Evolutionary conservation across 2,329 filamentous ascomycete genomes (phyloP).

Genomic region (Fusarium sublunatum): DNA sequence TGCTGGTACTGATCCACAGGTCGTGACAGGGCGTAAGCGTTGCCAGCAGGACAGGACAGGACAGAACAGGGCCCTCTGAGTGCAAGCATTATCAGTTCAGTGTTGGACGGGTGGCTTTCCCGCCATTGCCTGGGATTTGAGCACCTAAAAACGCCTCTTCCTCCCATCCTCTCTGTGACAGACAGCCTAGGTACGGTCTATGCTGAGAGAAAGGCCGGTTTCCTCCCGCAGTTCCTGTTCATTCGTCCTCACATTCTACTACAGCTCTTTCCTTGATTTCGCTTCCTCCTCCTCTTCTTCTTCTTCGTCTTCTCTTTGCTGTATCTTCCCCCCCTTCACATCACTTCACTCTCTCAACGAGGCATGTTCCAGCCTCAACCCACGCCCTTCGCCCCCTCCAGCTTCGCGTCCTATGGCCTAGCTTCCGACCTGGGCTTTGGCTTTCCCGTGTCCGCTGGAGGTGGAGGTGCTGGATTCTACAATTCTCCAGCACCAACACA

Average conservation of each 20-base stretch:
- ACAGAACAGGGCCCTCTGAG: slow-evolving; percentile 16
- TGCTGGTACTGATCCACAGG: slow-evolving; percentile 37
- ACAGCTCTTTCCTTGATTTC: slow-evolving; percentile 22
- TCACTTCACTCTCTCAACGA: slow-evolving; percentile 11
- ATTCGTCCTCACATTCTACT: slow-evolving; percentile 2
- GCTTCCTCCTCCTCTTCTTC: slow-evolving; percentile 14
- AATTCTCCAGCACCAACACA: slow-evolving; percentile 24
- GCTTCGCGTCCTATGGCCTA: slow-evolving; percentile 56
- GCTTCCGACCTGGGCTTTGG: slow-evolving; percentile 46
- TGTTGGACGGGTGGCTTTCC: slow-evolving; percentile 33
- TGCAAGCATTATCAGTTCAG: slow-evolving; percentile 12
- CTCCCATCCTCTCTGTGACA: slow-evolving; percentile 13
- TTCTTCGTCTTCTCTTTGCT: slow-evolving; percentile 24
- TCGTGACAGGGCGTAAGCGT: slow-evolving; percentile 32
- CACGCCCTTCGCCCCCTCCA: slow-evolving; percentile 60
- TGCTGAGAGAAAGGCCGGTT: slow-evolving; percentile 7
- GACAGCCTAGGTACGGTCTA: not conserved
- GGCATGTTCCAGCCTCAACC: slow-evolving; percentile 68
- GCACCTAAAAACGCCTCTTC: slow-evolving; percentile 34
- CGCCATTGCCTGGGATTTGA: slow-evolving; percentile 12
- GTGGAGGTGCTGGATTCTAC: slow-evolving; percentile 41
- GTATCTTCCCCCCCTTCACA: slow-evolving; percentile 17
- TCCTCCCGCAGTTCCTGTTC: slow-evolving; percentile 20
- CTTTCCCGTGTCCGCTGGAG: slow-evolving; percentile 43
- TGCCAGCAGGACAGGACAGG: slow-evolving; percentile 17